Evolutionary conservation across 768 basidiomycete species (phyloP), one percentile per base, ranked within the genome.

Genomic region (Daedaleopsis sinensis): DNA sequence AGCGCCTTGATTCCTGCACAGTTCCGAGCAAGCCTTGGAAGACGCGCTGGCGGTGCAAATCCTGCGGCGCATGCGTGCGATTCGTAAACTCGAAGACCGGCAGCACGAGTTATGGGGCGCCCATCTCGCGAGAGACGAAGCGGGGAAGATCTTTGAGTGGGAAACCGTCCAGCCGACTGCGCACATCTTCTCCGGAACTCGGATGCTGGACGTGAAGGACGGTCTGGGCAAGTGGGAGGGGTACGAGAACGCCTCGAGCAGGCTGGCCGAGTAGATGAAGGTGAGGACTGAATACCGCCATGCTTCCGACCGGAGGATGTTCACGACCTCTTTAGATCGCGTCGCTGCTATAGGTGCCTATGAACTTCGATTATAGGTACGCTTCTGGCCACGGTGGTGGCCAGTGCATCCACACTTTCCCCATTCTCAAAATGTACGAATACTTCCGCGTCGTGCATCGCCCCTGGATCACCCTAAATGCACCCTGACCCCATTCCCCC

Each of bases 171-270:
- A 82, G 66, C 90, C 89, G 0, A 88, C 84, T 0, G 82, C 75
- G 35, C 87, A 89, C 68, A 84, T 85, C 6, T 90, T 88, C 72
- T 89, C 89, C 64, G 84, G 74, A 12, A 89, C 88, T 21, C 77
- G 84, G 21, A 71, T 88, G 75, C 59, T 88, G 64, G 83, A 86
- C 57, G 71, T 88, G 16, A 61, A 76, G 7, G 89, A 90, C 66
- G 77, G 68, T 9, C 60, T 90, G 66, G 77, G 77, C 36, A 90
- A 89, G 67, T 89, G 86, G 86, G 77, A 80, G 23, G 88, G 86
- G n/a, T 90, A 89, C 69, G 81, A 83, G 64, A 74, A 72, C 18
- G 67, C 72, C 44, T 88, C 86, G 21, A 65, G 68, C 52, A 74
- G 70, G 62, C 55, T 82, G 3, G 27, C 27, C 7, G 55, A 13